Base-by-base conservation (phyloP, 495 filamentous ascomycete genomes). In the Penicillium longicatenatum region DNA sequence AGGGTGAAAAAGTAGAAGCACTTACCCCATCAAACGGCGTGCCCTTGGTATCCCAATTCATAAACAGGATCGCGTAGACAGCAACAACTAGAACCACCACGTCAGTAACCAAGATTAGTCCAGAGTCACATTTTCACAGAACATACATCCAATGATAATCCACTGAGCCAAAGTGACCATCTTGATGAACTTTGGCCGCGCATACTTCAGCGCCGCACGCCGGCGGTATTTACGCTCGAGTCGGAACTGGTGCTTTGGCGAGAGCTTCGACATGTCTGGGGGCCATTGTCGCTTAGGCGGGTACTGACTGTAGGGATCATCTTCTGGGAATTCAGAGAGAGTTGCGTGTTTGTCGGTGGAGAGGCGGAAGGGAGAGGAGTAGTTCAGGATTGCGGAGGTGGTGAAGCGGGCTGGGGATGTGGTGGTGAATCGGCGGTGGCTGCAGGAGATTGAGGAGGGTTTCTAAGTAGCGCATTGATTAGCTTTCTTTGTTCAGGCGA, bases 211-310 rank as follows among this genome's bases (percentile, higher is more conserved):
- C 68, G 79, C 79, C 41, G 86, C 68, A 56, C 88, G 80, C 33
- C 89, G 79, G 57, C 88, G 86, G 71, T 89, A 90, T 57, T 86
- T 83, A 54, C 86, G 72, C 55, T 79, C 75, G 24, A 77, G 71
- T 6, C 86, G 83, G 73, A 98, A 94, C 69, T 97, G 89, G 63
- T 98, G 87, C 68, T 89, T 92, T 16, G 77, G 72, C 5, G 86
- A 85, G 49, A 99, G 83, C 66, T 89, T 87, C 49, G 76, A 75
- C 79, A 98, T 92, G 71, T 97, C 91, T 2, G 94, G 94, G 20
- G 94, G 94, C 95, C 95, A 99, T 70, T 84, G 73, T 57, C 87
- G 88, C 70, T 92, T 91, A n/a, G 90, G 88, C 69, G 84, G 86
- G 81, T 89, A 92, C 1, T 76, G 83, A 61, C 82, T 86, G 59